A percentile compares a stretch with the other conserved stretches of the same genome.
These are phyloP conservation scores for Physaria fendleri DNA, from an alignment of 345 rosid species.

Conservation along the genomic window DNA sequence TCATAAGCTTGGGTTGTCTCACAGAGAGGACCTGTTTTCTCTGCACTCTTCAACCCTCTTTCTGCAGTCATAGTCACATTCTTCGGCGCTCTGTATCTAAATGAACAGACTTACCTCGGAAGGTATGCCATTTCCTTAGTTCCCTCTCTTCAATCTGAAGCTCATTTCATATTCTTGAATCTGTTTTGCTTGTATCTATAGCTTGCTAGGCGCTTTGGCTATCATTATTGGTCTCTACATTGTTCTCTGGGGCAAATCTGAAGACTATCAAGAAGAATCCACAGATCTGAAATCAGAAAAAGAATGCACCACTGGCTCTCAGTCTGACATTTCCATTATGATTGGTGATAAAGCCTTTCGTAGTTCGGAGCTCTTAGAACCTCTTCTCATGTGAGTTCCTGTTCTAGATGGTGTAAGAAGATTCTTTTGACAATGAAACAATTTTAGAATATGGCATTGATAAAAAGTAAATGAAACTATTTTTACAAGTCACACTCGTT, in stretches of 20 bases:
- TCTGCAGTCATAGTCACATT: slow-evolving; percentile 45
- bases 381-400: slow-evolving; percentile 21
- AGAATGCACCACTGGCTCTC: slow-evolving; percentile 1
- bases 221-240: slow-evolving; percentile 40
- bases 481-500: slow-evolving; percentile 9
- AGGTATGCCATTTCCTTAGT: slow-evolving; percentile 31
- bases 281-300: slow-evolving; percentile 22
- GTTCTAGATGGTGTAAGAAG: neutral
- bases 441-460: neutral
- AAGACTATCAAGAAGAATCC: slow-evolving; percentile 34
- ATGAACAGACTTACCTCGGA: slow-evolving; percentile 47
- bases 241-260: slow-evolving; percentile 63
- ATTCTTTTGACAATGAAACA: neutral
- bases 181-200: slow-evolving; percentile 7
- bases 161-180: neutral
- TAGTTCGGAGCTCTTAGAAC: slow-evolving; percentile 26
- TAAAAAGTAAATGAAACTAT: neutral
- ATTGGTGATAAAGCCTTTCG: slow-evolving; percentile 19
- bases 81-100: slow-evolving; percentile 42
- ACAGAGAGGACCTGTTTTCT: slow-evolving; percentile 52
- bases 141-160: neutral
- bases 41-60: slow-evolving; percentile 62
- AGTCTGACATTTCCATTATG: slow-evolving; percentile 24
- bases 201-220: slow-evolving; percentile 47
- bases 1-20: slow-evolving; percentile 57